Base-by-base conservation (phyloP, 208 protist genomes). In the Crithidia acanthocephali region DNA sequence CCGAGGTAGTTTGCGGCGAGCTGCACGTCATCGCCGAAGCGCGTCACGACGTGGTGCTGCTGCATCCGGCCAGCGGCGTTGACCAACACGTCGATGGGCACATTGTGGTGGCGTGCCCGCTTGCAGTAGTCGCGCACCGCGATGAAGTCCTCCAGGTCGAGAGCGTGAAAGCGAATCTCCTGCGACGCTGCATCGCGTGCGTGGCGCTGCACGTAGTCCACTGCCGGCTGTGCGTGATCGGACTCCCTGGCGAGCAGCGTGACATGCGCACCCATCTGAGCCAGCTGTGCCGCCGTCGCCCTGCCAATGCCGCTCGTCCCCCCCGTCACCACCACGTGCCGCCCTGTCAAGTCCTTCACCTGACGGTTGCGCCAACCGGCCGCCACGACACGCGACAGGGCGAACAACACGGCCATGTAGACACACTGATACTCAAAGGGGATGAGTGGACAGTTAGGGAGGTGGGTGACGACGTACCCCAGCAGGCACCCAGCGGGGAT, bases 1-100 rank as follows among this genome's bases (percentile, higher is more conserved):
- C 84, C 87, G 28, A 95, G 82, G 35, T 86, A 88, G 70, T 95
- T 95, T 10, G 82, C 75, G 32, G 86, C 90, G 33, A 95, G 84
- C 78, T 88, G 86, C 74, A 80, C 70, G 51, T 95, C 90, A 52
- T 93, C 85, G 32, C 88, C 88, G 56, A 89, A 90, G 69, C 88
- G 83, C 4, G 87, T 90, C 57, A 72, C 86, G 20, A 77, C 64
- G 37, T 85, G 72, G 42, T 81, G 45, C 64, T 84, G 75, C 35
- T 85, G 79, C 68, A 95, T 73, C n/a, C 90, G 52, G 25, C 82
- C 90, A 0, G 90, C 87, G 47, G 83, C 85, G 79, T 95, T 93
- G 42, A 95, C 78, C 25, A 95, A 68, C 42, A 95, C 68, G 51
- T 95, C 85, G 33, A 95, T 79, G 13, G 40, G 16, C 16, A 68